Base-by-base conservation (phyloP, 371 early-diverging fungal genomes). In the Circinella umbellata region DNA sequence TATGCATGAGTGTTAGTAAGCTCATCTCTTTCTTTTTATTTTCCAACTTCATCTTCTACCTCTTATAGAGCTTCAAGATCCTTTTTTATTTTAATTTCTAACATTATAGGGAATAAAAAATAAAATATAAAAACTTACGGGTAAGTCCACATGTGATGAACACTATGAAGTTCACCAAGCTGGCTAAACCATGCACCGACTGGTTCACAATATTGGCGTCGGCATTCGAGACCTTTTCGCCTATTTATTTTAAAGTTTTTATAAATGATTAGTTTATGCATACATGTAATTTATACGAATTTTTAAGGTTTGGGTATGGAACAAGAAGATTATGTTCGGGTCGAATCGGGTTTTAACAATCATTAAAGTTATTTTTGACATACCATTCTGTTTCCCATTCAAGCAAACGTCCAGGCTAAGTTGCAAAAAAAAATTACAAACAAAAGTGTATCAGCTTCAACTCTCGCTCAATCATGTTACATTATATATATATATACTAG, bases 141-240 rank as follows among this genome's bases (percentile, higher is more conserved):
- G 71, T 96, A 95, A 69, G 87, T 91, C 96, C 95, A 97, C 89
- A 95, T 93, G 69, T 96, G 98, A 73, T 97, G 96, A 13, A 97
- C 97, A 63, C 88, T 88, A 80, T 96, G 93, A 62, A 97, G 76
- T 37, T 87, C 81, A 14, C 97, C 97, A 35, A 96, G 84, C 78
- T 97, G 97, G 61, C 92, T 92, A 76, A 96, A 97, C 96, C 97
- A 97, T 6, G 97, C 98, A 18, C 98, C 98, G 63, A 96, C 91
- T 14, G 96, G 96, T 68, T 93, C 91, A 74, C 93, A 93, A 76
- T 91, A 93, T 75, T 94, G 90, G 36, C 89, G 83, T 48, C 98
- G 87, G 75, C 94, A 94, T 66, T 95, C 94, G 20, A 97, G 85
- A 53, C 97, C 96, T 37, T 88, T 82, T 17, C 90, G 86, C 96